Conservation (phyloP, 2,329 filamentous ascomycete species). For the Paraphaeosphaeria sporulosa region DNA sequence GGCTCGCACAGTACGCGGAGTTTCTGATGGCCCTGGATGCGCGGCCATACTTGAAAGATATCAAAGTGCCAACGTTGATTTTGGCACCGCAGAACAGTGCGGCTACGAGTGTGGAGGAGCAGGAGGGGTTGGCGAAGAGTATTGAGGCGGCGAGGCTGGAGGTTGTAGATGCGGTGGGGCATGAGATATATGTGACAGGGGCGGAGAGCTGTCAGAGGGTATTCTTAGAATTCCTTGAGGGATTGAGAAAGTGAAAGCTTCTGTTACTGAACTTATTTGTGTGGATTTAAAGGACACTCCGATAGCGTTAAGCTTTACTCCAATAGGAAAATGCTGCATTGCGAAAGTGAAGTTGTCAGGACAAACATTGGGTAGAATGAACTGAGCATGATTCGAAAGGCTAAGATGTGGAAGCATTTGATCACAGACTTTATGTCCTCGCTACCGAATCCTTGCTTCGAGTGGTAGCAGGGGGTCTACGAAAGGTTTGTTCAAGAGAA, state of each 20-base stretch:
- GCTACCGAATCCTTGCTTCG: no score
- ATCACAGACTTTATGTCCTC: no score
- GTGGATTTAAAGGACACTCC: no score
- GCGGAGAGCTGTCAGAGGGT: conserved; percentile 35
- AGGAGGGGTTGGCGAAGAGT: conserved; percentile 25
- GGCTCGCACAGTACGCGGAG: conserved; percentile 45
- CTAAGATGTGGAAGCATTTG: no score
- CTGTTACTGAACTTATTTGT: no score
- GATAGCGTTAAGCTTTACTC: no score
- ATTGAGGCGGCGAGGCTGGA: conserved; percentile 32
- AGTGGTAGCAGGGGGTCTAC: no score
- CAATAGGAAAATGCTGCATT: no score
- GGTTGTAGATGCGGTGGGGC: conserved; percentile 38
- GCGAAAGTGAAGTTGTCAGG: no score
- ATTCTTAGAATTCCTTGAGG: conserved; percentile 48
- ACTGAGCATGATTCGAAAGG: no score
- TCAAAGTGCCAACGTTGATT: conserved; percentile 42
- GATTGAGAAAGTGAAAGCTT: neutral
- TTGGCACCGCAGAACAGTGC: conserved; percentile 44
- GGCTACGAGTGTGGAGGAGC: conserved; percentile 40
- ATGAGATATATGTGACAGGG: conserved; percentile 47
- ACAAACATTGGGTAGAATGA: no score
- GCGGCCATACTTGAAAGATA: conserved; percentile 34
- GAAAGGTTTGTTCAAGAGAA: no score
- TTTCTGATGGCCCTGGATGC: conserved; percentile 44